phyloP scores from a whole-genome alignment of 2,329 filamentous ascomycete genomes.

The Colletotrichum echinochloae region DNA sequence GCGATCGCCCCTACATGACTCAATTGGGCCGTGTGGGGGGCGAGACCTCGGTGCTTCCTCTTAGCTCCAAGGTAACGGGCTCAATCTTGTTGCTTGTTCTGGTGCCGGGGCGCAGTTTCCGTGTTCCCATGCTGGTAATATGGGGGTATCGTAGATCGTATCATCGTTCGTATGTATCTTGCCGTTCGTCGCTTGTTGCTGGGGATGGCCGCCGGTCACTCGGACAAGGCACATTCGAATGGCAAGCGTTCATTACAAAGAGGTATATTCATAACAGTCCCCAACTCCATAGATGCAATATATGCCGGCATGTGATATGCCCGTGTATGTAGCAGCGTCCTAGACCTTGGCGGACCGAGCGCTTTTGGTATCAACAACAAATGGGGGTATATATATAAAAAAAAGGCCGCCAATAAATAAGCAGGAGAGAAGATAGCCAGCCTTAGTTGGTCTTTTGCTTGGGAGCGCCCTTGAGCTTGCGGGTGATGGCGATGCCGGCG shows the following conservation, averaged over 20 bases:
- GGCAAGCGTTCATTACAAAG: not conserved
- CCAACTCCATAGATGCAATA: slow-evolving; percentile 10
- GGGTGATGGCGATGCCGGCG: slow-evolving; percentile 48
- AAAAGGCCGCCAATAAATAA: not conserved
- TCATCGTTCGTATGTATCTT: too few relatives aligned
- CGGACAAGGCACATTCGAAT: not conserved
- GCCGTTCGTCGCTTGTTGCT: not conserved
- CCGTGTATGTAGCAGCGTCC: not conserved
- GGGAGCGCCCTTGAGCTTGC: slow-evolving; percentile 43
- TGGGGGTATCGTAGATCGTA: not conserved
- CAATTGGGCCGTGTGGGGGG: too few relatives aligned
- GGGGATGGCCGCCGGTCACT: not conserved
- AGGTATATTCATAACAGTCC: slow-evolving; percentile 5
- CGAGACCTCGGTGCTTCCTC: not conserved
- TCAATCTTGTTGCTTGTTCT: not conserved
- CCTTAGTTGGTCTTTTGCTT: slow-evolving; percentile 39
- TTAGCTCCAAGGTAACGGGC: too few relatives aligned
- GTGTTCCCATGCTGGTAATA: too few relatives aligned
- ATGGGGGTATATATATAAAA: slow-evolving; percentile 13
- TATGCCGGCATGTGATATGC: not conserved
- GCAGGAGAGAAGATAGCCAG: not conserved
- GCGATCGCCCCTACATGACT: not conserved
- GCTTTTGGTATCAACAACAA: not conserved
- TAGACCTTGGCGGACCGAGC: not conserved
- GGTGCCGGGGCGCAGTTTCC: too few relatives aligned